phyloP scores from a whole-genome alignment of 2,329 filamentous ascomycete genomes.

The Aspergillus novofumigatus region DNA sequence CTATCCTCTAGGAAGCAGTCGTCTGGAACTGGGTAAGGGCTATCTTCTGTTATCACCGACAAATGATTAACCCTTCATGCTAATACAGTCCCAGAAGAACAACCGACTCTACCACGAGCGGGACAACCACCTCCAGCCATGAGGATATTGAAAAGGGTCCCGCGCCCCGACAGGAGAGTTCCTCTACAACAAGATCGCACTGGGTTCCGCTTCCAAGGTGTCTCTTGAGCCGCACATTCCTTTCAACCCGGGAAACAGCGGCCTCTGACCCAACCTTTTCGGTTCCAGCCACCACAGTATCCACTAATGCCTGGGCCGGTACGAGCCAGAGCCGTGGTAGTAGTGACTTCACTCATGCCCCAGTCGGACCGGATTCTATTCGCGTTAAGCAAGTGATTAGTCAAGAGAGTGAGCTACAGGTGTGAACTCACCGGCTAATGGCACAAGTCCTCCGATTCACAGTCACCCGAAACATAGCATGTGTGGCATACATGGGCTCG shows the following conservation, averaged over 20 bases:
- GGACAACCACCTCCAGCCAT: background rate
- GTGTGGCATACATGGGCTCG: background rate
- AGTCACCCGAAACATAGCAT: background rate
- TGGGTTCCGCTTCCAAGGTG: conserved; percentile 13
- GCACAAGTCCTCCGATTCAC: background rate
- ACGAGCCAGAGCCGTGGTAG: conserved; percentile 21
- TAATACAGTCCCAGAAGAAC: conserved; percentile 7
- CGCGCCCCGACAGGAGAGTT: background rate
- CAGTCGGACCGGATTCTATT: conserved; percentile 21
- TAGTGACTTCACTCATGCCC: conserved; percentile 14
- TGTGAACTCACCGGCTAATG: background rate
- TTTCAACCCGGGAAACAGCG: conserved; percentile 4
- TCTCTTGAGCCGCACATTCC: conserved; percentile 9
- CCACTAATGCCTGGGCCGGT: conserved; percentile 31
- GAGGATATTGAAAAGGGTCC: conserved; percentile 22
- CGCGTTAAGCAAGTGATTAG: conserved; percentile 31
- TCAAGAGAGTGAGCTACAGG: conserved; percentile 27
- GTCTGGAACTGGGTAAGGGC: conserved; percentile 14
- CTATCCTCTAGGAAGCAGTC: conserved; percentile 20
- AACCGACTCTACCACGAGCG: conserved; percentile 3
- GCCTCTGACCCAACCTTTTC: conserved; percentile 16
- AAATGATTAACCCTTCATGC: background rate
- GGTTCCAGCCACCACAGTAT: conserved; percentile 20
- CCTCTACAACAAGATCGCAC: background rate
- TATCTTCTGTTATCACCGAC: background rate